phyloP scores from a whole-genome alignment of 768 basidiomycete species.

The Suillus decipiens region DNA sequence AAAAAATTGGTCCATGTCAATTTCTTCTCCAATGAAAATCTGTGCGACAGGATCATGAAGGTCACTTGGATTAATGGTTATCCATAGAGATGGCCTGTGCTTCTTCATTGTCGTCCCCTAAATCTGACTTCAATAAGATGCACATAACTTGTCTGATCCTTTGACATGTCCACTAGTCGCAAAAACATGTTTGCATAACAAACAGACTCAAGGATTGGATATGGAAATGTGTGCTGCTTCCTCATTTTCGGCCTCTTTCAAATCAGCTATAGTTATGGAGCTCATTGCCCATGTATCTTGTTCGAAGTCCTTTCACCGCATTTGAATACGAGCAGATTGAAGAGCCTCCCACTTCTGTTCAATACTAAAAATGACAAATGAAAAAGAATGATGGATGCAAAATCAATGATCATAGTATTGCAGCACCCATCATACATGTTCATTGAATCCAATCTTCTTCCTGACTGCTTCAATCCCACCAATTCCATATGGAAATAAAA shows the following conservation, averaged over 20 bases:
- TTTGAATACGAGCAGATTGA: conserved; percentile 35
- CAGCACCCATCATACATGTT: conserved; percentile 33
- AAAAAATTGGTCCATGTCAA: conserved; percentile 43
- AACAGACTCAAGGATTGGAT: conserved; percentile 28
- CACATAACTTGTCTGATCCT: conserved; percentile 37
- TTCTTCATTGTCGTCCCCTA: neutral
- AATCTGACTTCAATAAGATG: conserved; percentile 3
- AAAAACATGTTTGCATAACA: conserved; percentile 27
- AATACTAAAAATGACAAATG: conserved; percentile 34
- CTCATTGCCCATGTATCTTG: conserved; percentile 22
- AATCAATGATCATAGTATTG: conserved; percentile 33
- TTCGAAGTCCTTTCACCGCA: conserved; percentile 27
- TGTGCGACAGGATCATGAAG: conserved; percentile 30
- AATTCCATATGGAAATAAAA: conserved; percentile 34
- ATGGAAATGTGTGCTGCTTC: conserved; percentile 25
- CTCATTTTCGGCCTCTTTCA: conserved; percentile 33
- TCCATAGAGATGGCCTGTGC: conserved; percentile 32
- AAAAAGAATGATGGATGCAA: conserved; percentile 30
- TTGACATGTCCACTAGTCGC: conserved; percentile 25
- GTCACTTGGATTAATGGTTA: conserved; percentile 42
- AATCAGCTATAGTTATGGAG: conserved; percentile 29
- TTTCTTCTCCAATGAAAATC: conserved; percentile 42
- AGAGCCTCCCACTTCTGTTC: conserved; percentile 30
- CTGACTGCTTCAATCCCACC: conserved; percentile 35
- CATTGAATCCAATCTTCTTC: conserved; percentile 27